Conservation (phyloP, 176 grass and related monocot species). For the Dactylis glomerata region DNA sequence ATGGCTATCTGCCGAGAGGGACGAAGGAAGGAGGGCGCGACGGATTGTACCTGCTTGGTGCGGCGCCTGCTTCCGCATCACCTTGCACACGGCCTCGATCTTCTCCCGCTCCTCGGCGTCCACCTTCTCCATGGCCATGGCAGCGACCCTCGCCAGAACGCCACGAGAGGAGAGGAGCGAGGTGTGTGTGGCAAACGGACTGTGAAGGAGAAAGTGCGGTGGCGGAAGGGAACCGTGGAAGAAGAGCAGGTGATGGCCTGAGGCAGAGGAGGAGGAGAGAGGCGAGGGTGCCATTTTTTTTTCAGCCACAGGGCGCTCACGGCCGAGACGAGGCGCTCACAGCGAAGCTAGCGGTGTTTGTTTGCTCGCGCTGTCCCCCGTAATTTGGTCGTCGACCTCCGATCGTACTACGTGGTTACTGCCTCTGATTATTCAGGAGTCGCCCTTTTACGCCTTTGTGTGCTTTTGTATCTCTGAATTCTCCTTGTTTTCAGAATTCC, state of each 20-base stretch:
- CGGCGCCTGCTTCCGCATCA: slow-evolving; percentile 77
- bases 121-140: slow-evolving; percentile 77
- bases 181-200: not conserved
- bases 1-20: not conserved
- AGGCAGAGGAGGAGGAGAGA: not conserved
- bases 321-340: not conserved
- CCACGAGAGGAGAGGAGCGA: not conserved
- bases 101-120: slow-evolving; percentile 64
- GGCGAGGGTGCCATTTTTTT: slow-evolving; percentile 31
- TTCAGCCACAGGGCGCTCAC: too few species aligned
- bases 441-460: slow-evolving; percentile 6
- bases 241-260: not conserved
- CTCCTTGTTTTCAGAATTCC: not conserved
- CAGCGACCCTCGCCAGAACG: not conserved
- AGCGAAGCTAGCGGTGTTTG: slow-evolving; percentile 12
- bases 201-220: not conserved
- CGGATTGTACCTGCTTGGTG: slow-evolving; percentile 61
- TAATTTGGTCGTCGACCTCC: slow-evolving; percentile 16
- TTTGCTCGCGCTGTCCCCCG: slow-evolving; percentile 4
- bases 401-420: too few species aligned
- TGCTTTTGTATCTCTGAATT: not conserved
- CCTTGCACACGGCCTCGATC: slow-evolving; percentile 75
- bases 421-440: not conserved
- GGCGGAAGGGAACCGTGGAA: not conserved
- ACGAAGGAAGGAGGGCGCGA: not conserved